These are phyloP conservation scores for Halophytophthora polymorphica DNA, from an alignment of 352 stramenopile genomes.

Conservation along the genomic window DNA sequence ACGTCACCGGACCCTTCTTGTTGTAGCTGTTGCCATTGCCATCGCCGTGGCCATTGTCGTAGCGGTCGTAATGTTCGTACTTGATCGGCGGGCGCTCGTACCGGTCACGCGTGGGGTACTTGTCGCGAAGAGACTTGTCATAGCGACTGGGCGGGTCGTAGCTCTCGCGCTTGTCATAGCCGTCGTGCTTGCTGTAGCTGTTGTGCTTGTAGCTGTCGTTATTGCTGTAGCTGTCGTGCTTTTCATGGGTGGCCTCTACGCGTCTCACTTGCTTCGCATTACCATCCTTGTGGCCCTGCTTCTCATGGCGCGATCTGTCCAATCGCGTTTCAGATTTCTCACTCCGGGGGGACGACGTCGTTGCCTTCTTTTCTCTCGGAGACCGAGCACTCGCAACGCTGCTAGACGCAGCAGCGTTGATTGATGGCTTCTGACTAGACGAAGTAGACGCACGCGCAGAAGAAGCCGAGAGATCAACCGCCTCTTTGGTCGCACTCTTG, in stretches of 20 bases:
- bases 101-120: neutral
- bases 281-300: too few species aligned
- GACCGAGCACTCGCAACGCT: too few species aligned
- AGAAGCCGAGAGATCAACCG: too few species aligned
- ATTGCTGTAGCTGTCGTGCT: slow-evolving; percentile 3
- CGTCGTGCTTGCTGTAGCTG: slow-evolving; percentile 1
- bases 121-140: slow-evolving; percentile 6
- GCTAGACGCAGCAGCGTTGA: too few species aligned
- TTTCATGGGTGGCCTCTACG: slow-evolving; percentile 10
- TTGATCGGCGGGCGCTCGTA: slow-evolving; percentile 16
- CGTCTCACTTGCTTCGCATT: too few species aligned
- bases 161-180: slow-evolving; percentile 14
- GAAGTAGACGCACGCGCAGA: too few species aligned
- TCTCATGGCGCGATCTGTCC: too few species aligned
- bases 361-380: too few species aligned
- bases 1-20: slow-evolving; percentile 17
- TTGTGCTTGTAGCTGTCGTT: slow-evolving; percentile 13
- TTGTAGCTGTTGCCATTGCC: slow-evolving; percentile 1
- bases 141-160: slow-evolving; percentile 10
- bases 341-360: too few species aligned
- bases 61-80: slow-evolving; percentile 11
- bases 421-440: too few species aligned
- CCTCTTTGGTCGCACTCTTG: too few species aligned
- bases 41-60: neutral
- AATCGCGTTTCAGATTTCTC: too few species aligned